A percentile compares a stretch with the other conserved stretches of the same genome.
Evolutionary conservation across 108 stramenopile species (phyloP).

Genomic region (Hondaea fermentalgiana): DNA sequence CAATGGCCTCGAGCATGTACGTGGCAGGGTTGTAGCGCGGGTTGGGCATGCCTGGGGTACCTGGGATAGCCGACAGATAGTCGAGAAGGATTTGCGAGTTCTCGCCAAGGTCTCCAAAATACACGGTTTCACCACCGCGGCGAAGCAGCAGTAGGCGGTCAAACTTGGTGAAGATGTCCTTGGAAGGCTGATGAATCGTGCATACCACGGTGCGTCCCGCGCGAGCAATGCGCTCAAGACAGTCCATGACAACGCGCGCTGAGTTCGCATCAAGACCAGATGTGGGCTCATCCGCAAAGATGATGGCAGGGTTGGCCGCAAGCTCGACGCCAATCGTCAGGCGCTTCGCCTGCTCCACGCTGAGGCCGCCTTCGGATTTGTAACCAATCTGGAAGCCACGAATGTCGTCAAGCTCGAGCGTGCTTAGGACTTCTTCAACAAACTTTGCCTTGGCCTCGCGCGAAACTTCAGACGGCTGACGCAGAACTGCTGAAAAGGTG

Average conservation of each 20-base stretch:
- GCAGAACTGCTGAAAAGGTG: conserved; percentile 69
- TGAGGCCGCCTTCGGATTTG: conserved; percentile 55
- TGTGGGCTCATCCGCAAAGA: conserved; percentile 61
- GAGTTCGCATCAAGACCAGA: conserved; percentile 60
- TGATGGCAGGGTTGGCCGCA: conserved; percentile 57
- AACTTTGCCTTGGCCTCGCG: conserved; percentile 45
- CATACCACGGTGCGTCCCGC: conserved; percentile 59
- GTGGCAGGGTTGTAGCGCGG: conserved; percentile 63
- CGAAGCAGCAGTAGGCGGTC: conserved; percentile 68
- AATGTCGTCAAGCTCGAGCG: conserved; percentile 63
- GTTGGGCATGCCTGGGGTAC: conserved; percentile 12
- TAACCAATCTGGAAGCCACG: conserved; percentile 57
- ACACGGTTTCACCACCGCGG: conserved; percentile 68
- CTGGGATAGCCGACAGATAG: conserved; percentile 40
- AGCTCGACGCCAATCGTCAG: conserved; percentile 67
- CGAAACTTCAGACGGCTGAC: conserved; percentile 25
- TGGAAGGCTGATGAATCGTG: conserved; percentile 77
- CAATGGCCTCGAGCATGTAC: conserved; percentile 70
- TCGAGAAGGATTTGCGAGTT: conserved; percentile 49
- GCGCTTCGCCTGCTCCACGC: conserved; percentile 62
- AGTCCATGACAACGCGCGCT: conserved; percentile 54
- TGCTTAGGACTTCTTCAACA: conserved; percentile 64
- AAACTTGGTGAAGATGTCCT: conserved; percentile 67
- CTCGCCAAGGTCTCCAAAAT: conserved; percentile 66
- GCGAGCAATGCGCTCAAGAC: conserved; percentile 35